These are phyloP conservation scores for Tulasnella sp. DNA, from an alignment of 768 basidiomycete species.

Conservation along the genomic window DNA sequence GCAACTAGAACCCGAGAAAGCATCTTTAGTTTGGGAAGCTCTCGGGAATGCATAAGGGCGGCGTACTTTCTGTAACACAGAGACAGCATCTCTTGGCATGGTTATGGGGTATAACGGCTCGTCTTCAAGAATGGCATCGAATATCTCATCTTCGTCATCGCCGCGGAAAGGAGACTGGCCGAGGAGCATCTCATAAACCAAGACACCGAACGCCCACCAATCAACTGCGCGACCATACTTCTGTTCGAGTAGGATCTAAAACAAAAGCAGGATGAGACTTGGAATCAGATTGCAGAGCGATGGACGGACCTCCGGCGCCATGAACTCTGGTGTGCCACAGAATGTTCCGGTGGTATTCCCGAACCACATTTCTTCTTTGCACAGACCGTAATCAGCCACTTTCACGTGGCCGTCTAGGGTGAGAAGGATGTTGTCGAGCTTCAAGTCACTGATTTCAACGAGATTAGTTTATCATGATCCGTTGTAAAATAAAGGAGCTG, in stretches of 20 bases:
- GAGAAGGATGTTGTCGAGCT: constrained; percentile 93
- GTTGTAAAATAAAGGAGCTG: background rate
- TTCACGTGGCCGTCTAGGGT: constrained; percentile 97
- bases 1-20: constrained; percentile 41
- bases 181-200: constrained; percentile 97
- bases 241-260: constrained; percentile 99
- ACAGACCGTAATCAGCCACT: constrained; percentile 97
- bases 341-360: constrained; percentile 96
- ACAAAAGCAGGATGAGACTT: too few species aligned
- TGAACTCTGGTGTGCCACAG: constrained; percentile 98
- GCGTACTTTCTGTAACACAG: constrained; percentile 80
- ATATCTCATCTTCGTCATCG: constrained; percentile 99
- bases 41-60: background rate
- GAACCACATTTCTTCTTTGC: constrained; percentile 98
- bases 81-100: constrained; percentile 96
- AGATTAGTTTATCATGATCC: background rate
- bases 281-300: too few species aligned
- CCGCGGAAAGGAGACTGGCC: constrained; percentile 99
- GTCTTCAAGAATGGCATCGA: constrained; percentile 97
- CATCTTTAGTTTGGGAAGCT: background rate
- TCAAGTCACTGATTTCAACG: constrained; percentile 60
- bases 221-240: constrained; percentile 97
- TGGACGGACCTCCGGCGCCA: constrained; percentile 89
- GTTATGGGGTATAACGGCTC: constrained; percentile 98
- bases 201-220: constrained; percentile 99